Evolutionary conservation across 129 eudicot species (phyloP), one percentile per base, ranked within the genome.

Genomic region (Flaveria trinervia): DNA sequence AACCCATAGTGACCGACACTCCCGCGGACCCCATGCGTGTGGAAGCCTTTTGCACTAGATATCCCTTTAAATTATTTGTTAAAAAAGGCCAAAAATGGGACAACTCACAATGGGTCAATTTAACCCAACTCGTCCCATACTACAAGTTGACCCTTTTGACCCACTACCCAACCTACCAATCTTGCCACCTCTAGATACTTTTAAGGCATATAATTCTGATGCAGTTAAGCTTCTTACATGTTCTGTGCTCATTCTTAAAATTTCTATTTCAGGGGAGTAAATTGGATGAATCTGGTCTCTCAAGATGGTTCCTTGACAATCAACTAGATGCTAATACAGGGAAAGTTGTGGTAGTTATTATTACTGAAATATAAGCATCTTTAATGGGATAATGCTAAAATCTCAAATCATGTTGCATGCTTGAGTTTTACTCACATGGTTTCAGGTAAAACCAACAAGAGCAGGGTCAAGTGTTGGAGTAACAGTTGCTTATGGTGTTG

Each of bases 381-480:
- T 25, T 68, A 22, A 55, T 16, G 20, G 28, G 17, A 41, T 14
- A 68, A 16, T 9, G 70, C 18, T 45, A 55, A 45, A 14, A 48
- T 71, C 43, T 70, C 61, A 71, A 36, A 36, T 55, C 64, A 25
- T 69, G 56, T 77, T 79, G 71, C 64, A 71, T 55, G 15, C 56
- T 77, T 30, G 57, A 48, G 76, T 52, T 41, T 67, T 70, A 60
- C 39, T 77, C 26, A 3, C 49, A 46, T 66, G 70, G 46, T 62
- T 81, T 68, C 88, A 92, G 98, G 98, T 92, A 30, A 92, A 92
- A 85, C 98, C 96, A 77, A 88, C 98, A 55, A 86, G 93, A 80
- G 98, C 96, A 72, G 98, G 98, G 65, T 92, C 98, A 80, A 92
- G 98, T 83, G 88, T 92, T 23, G 98, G 96, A 81, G 98, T 92